Percentiles rank a stretch among this genome's conserved stretches.
Evolutionary conservation across 176 grass and related monocot species (phyloP).

Genomic region (Saccharum spontaneum): DNA sequence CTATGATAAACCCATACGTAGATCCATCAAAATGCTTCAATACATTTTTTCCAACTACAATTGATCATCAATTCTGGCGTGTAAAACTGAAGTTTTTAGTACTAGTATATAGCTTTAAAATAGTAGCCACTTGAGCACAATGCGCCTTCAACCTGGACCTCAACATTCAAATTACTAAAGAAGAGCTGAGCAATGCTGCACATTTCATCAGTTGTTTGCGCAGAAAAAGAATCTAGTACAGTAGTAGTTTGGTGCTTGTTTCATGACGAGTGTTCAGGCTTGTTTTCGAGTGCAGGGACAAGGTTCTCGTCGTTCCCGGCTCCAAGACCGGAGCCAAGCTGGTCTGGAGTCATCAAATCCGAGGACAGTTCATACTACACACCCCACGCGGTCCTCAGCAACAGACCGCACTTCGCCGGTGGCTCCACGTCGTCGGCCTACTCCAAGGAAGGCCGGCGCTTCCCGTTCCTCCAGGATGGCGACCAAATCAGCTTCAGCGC

Average conservation of each 20-base stretch:
- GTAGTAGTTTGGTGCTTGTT: neutral
- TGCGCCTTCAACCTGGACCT: neutral
- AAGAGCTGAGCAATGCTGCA: neutral
- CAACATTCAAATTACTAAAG: no score
- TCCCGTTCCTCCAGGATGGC: constrained; percentile 61
- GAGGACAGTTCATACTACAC: constrained; percentile 45
- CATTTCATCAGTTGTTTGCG: neutral
- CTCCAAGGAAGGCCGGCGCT: constrained; percentile 59
- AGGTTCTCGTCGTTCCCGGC: constrained; percentile 50
- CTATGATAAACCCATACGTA: neutral
- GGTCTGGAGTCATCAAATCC: constrained; percentile 55
- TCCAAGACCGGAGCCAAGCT: constrained; percentile 53
- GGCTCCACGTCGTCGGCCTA: constrained; percentile 6
- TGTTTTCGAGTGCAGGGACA: constrained; percentile 51
- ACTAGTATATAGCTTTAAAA: neutral
- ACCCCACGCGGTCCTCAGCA: constrained; percentile 10
- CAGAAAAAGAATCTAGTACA: neutral
- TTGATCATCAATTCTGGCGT: neutral
- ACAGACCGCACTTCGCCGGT: constrained; percentile 38
- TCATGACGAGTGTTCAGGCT: constrained; percentile 25
- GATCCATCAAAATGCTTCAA: neutral
- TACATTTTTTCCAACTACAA: neutral
- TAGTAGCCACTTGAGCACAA: neutral
- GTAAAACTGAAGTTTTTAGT: neutral
- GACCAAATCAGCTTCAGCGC: constrained; percentile 45